These are phyloP conservation scores for Trichoderma endophyticum DNA, from an alignment of 2,329 filamentous ascomycete genomes.

Conservation along the genomic window DNA sequence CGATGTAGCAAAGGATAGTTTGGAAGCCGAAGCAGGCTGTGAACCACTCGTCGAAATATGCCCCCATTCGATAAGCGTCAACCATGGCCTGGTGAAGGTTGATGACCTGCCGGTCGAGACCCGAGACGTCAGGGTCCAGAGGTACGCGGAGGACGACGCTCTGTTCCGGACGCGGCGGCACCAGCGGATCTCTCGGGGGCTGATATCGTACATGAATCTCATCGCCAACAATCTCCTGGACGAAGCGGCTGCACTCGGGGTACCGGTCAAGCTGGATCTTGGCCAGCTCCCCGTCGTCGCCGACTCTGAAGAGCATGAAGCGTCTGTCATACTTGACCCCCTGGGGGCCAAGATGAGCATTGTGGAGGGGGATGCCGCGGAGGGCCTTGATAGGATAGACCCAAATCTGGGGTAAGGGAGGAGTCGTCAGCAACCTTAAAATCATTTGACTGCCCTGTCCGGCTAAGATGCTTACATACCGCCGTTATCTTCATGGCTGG, in stretches of 20 bases:
- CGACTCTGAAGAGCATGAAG: conserved; percentile 65
- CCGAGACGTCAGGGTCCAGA: conserved; percentile 48
- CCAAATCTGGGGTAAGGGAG: conserved; percentile 46
- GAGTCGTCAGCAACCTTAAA: not conserved
- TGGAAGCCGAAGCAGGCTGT: conserved; percentile 61
- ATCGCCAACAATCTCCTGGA: conserved; percentile 48
- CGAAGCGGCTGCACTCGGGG: conserved; percentile 62
- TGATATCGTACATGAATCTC: conserved; percentile 44
- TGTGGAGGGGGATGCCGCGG: conserved; percentile 55
- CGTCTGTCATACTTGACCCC: conserved; percentile 64
- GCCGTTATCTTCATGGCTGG: conserved; percentile 33
- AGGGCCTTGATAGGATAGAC: conserved; percentile 73
- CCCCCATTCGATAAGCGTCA: conserved; percentile 61
- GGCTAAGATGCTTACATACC: conserved; percentile 21
- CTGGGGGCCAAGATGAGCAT: conserved; percentile 54
- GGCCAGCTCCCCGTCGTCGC: conserved; percentile 39
- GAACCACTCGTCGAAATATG: conserved; percentile 63
- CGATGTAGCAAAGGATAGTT: conserved; percentile 62
- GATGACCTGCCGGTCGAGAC: conserved; percentile 49
- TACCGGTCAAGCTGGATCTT: conserved; percentile 60
- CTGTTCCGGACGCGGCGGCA: conserved; percentile 37
- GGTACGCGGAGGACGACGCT: conserved; percentile 50
- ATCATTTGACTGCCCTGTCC: not conserved
- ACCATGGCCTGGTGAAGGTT: conserved; percentile 59
- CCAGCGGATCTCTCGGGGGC: conserved; percentile 37